Evolutionary conservation across 1,139 yeast genomes (phyloP).

Genomic region (Lodderomyces elongisporus): DNA sequence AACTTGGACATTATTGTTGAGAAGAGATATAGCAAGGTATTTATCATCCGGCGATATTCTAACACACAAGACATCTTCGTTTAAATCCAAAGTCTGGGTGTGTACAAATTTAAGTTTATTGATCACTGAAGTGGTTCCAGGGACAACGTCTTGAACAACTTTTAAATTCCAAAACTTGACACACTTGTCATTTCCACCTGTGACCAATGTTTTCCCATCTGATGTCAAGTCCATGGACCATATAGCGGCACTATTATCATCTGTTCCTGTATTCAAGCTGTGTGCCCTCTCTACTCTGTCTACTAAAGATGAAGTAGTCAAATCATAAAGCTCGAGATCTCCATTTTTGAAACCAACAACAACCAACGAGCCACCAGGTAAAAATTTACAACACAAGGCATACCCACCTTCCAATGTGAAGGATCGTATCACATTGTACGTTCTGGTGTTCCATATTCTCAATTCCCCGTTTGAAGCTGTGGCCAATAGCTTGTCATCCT

Average conservation of each 20-base stretch:
- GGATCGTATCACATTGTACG: conserved; percentile 74
- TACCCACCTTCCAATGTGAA: conserved; percentile 74
- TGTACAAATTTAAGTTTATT: conserved; percentile 61
- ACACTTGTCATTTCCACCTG: conserved; percentile 91
- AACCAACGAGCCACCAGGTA: conserved; percentile 88
- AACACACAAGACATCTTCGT: conserved; percentile 80
- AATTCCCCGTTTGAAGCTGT: conserved; percentile 88
- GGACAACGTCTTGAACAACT: conserved; percentile 60
- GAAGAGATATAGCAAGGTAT: conserved; percentile 73
- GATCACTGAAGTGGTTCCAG: conserved; percentile 58
- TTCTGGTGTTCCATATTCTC: conserved; percentile 81
- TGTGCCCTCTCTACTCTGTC: conserved; percentile 76
- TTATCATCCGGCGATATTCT: conserved; percentile 78
- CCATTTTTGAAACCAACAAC: conserved; percentile 93
- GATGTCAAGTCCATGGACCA: conserved; percentile 88
- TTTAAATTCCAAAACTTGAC: conserved; percentile 87
- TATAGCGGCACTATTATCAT: conserved; percentile 59
- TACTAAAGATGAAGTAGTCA: conserved; percentile 73
- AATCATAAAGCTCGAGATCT: conserved; percentile 75
- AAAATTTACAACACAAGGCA: conserved; percentile 71
- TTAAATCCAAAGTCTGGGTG: conserved; percentile 74
- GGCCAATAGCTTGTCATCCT: conserved; percentile 76
- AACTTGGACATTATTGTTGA: conserved; percentile 92
- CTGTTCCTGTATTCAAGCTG: conserved; percentile 14
- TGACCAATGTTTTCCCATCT: conserved; percentile 79